Percentiles rank a stretch among this genome's conserved stretches.
Conservation (phyloP, 225 moss, liverwort and hornwort genomes). For the Bryum argenteum region DNA sequence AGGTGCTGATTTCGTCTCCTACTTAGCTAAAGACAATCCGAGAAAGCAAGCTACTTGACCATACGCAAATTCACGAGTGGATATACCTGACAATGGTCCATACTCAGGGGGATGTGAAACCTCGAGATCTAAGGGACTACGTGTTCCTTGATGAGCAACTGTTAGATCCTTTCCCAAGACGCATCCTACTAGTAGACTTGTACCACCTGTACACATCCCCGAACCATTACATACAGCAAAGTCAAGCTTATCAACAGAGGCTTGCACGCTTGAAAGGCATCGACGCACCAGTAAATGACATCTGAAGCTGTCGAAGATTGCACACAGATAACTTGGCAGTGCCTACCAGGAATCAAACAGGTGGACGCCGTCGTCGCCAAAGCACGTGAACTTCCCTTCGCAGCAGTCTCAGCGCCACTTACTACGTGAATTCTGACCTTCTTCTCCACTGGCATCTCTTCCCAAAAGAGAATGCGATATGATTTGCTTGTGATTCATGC, state of each 20-base stretch:
- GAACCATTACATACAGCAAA: slow-evolving; percentile 5
- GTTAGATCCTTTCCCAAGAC: slow-evolving; percentile 51
- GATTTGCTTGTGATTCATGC: slow-evolving; percentile 39
- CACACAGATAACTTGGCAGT: slow-evolving; percentile 10
- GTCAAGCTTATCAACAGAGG: background rate
- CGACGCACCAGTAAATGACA: background rate
- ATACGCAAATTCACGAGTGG: background rate
- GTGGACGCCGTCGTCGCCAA: slow-evolving; percentile 54
- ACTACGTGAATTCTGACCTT: slow-evolving; percentile 41
- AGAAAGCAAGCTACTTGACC: slow-evolving; percentile 12
- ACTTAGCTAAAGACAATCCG: background rate
- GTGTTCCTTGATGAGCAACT: slow-evolving; percentile 37
- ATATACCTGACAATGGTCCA: slow-evolving; percentile 36
- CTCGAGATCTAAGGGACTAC: slow-evolving; percentile 28
- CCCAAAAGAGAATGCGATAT: slow-evolving; percentile 37
- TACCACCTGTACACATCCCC: slow-evolving; percentile 37
- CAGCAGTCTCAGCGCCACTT: slow-evolving; percentile 52
- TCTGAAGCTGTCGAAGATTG: slow-evolving; percentile 6
- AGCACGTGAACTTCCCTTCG: slow-evolving; percentile 53
- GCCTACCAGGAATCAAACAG: slow-evolving; percentile 54
- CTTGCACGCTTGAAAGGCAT: background rate
- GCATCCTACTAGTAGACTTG: slow-evolving; percentile 56
- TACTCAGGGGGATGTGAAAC: slow-evolving; percentile 24
- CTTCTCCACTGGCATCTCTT: slow-evolving; percentile 64
- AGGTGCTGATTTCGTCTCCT: background rate